Conservation (phyloP, 2,329 filamentous ascomycete species). For the Cladosporium austrohemisphaericum region DNA sequence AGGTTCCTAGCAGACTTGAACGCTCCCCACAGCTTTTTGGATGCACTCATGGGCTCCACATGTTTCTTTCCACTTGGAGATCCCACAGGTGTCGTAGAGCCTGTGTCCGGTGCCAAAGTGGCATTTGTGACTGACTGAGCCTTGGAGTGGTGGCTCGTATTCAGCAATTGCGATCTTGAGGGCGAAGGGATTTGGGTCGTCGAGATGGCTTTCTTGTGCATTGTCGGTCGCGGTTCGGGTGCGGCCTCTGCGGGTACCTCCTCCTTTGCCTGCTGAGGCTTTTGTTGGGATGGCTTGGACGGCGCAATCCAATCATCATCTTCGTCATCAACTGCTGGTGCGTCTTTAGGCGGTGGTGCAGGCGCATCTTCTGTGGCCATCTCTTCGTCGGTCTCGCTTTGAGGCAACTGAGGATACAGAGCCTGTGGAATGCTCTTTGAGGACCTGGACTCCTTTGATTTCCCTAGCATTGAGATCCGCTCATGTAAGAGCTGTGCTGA, state of each 20-base stretch:
- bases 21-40: slow-evolving; percentile 90
- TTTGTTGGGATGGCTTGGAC: slow-evolving; percentile 23
- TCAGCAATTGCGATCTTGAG: slow-evolving; percentile 32
- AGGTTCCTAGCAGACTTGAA: slow-evolving; percentile 82
- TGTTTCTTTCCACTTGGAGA: slow-evolving; percentile 52
- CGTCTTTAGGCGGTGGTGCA: slow-evolving; percentile 8
- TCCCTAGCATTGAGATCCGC: slow-evolving; percentile 73
- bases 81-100: slow-evolving; percentile 54
- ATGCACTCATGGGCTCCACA: slow-evolving; percentile 78
- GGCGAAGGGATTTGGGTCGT: slow-evolving; percentile 44
- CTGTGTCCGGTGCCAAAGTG: slow-evolving; percentile 34
- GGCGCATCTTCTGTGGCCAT: background rate
- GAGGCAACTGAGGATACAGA: slow-evolving; percentile 40
- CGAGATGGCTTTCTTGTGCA: slow-evolving; percentile 36
- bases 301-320: slow-evolving; percentile 61
- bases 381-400: slow-evolving; percentile 1
- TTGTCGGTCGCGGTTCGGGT: slow-evolving; percentile 29
- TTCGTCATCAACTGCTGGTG: slow-evolving; percentile 39
- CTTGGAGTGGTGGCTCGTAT: slow-evolving; percentile 52
- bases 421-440: slow-evolving; percentile 38
- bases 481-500: slow-evolving; percentile 93
- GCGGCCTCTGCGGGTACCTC: background rate
- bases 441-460: slow-evolving; percentile 47
- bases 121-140: slow-evolving; percentile 44
- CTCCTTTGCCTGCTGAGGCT: background rate